Evolutionary conservation across 2,329 filamentous ascomycete species (phyloP), one percentile per base, ranked within the genome.

Genomic region (Lizonia empirigonia): DNA sequence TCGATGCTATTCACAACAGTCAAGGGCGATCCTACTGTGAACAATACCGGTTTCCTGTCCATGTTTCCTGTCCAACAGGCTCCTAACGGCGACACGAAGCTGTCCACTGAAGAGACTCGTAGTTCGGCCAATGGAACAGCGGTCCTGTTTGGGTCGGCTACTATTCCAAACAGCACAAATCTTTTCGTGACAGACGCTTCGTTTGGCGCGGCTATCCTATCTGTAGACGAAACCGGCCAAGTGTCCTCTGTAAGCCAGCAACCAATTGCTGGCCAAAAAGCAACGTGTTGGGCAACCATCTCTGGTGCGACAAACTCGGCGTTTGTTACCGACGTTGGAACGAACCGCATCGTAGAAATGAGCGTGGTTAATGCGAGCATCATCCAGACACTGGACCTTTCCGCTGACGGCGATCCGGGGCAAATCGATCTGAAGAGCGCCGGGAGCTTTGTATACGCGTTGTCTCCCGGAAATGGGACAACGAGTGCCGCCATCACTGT

Each of bases 321-420:
- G 0, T 88, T 84, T 50, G 81, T 87, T 3, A 81, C 83, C 0
- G 85, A 87, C 55, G 81, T 80, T 0, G 78, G 50, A 0, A 59
- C 71, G 2, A 80, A 84, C 61, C 74, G 77, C 3, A 59, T 88
- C 0, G 77, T 86, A 0, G 83, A 87, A 69, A 80, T 87, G 73
- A 79, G 78, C 33, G 36, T 70, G 1, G 48, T 62, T 0, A 77
- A 82, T 51, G 82, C 82, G 0, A 76, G 71, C 8, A 72, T 86
- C 8, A 36, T 81, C 2, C 64, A 62, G 0, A 58, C 62, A 6
- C 58, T 81, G 0, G 77, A 83, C 41, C 32, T 68, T 18, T 48
- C 44, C 50, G 0, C 19, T 7, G 13, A 23, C 10, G 20, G 22
- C 20, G 35, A 15, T 26, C 19, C 22, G 18, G 35, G 35, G 3